Percentiles rank a stretch among this genome's conserved stretches.
These are phyloP conservation scores for Penicillium tannophilum DNA, from an alignment of 495 filamentous ascomycete species.

Conservation along the genomic window DNA sequence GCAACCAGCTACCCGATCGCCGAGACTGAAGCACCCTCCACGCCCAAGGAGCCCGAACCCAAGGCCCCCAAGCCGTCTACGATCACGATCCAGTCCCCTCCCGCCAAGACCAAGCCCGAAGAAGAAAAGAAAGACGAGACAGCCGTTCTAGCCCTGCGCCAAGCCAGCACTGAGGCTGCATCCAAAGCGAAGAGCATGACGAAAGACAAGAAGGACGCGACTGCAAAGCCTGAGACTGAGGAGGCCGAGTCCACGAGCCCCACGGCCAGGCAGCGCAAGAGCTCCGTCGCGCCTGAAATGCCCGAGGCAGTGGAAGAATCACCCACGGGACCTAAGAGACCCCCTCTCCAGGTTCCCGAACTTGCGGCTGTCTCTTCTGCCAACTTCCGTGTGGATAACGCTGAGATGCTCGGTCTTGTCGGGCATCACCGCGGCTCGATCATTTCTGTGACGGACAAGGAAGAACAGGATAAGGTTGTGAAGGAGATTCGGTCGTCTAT, in stretches of 20 bases:
- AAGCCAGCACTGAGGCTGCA: slow-evolving; percentile 71
- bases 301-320: slow-evolving; percentile 36
- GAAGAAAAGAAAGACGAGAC: slow-evolving; percentile 36
- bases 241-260: slow-evolving; percentile 7
- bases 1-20: slow-evolving; percentile 50
- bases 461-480: slow-evolving; percentile 41
- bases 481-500: slow-evolving; percentile 45
- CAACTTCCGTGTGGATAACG: slow-evolving; percentile 47
- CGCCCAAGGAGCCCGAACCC: slow-evolving; percentile 36
- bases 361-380: slow-evolving; percentile 46
- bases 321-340: slow-evolving; percentile 31
- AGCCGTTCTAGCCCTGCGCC: slow-evolving; percentile 58
- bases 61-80: slow-evolving; percentile 40
- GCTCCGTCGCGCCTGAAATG: slow-evolving; percentile 39
- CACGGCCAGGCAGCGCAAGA: slow-evolving; percentile 16
- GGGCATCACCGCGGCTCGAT: slow-evolving; percentile 49
- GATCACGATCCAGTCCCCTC: slow-evolving; percentile 48
- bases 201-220: slow-evolving; percentile 26
- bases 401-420: slow-evolving; percentile 41
- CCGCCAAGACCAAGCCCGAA: slow-evolving; percentile 33
- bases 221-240: slow-evolving; percentile 10
- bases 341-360: slow-evolving; percentile 39
- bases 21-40: slow-evolving; percentile 37
- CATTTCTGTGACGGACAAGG: slow-evolving; percentile 38
- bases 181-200: slow-evolving; percentile 54